Base-by-base conservation (phyloP, 192 early-diverging fungal species). In the Rhizophagus sp. region DNA sequence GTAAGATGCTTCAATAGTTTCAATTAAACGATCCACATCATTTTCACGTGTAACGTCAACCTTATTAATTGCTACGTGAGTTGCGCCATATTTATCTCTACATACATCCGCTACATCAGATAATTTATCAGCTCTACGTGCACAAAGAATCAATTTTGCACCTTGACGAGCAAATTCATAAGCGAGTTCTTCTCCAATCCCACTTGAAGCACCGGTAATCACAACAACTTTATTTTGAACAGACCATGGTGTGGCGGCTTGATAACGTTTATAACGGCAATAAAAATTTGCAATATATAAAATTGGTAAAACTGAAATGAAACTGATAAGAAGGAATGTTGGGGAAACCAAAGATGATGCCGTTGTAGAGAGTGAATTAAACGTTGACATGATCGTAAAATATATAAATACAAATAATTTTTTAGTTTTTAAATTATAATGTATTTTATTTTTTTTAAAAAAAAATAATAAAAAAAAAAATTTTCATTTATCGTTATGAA, bases 161-260 rank as follows among this genome's bases (percentile, higher is more conserved):
- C 90, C 90, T 62, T 83, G 86, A 36, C 87, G 83, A 25, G 93
- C 92, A 74, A 92, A 95, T 66, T 92, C 88, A 22, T 89, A 73
- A 22, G 94, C 94, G 25, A 85, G 86, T n/a, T 92, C 91, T 77
- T 88, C 86, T 68, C 94, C 94, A 57, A 94, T 95, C 50, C 93
- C 93, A 6, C 90, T 85, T 33, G 88, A 88, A 33, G 93, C 92
- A 11, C 93, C 93, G 50, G 92, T 93, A 17, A 77, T 77, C 22
- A 77, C 19, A 15, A 77, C 22, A 24, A 77, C 62, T 47, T 77
- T 77, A 1, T 49, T 25, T 19, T 13, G 22, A 13, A 13, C 2
- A 6, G 24, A 9, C 75, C 75, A 77, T 33, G 75, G 75, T 34
- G 30, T 17, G 5, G 75, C 61, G 3, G 30, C 24, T 44, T 25